Base-by-base conservation (phyloP, 2,329 filamentous ascomycete genomes). In the Colletotrichum nymphaeae region DNA sequence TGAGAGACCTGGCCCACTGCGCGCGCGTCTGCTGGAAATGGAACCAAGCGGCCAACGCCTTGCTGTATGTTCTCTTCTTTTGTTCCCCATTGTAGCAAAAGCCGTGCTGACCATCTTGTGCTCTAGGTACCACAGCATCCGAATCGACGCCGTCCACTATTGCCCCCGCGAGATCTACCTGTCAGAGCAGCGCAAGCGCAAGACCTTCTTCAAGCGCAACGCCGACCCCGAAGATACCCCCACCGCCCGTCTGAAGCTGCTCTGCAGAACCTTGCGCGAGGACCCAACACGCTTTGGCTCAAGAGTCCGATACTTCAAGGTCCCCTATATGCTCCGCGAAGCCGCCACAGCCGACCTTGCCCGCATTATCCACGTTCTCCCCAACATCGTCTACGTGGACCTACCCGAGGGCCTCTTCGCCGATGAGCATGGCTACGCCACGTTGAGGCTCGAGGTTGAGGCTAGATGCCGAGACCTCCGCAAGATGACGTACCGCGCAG, bases 281-380 rank as follows among this genome's bases (percentile, higher is more conserved):
- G 93, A 95, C 74, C 89, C 91, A 26, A 90, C 88, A 9, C 85
- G 88, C 30, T 85, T 97, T 58, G 95, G 93, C 42, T 86, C 89
- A 68, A 86, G 91, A 55, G 94, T 98, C 5, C 85, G 92, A 79
- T 95, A 93, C 78, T 87, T 98, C 78, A 97, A 98, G 86, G 92
- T 95, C 72, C 95, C 96, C 7, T 98, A 98, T 83, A 98, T 98
- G 96, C 93, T 96, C 67, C 92, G 96, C 71, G 95, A 98, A 84
- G 94, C 94, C 1, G 93, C 90, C 80, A 95, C 97, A 81, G 89
- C 93, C 67, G 94, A 96, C 75, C 89, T 98, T 62, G 95, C 96
- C 11, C 91, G 95, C 63, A 94, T 94, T 30, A 93, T 98, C 60
- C 94, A 95, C 49, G 93, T 95, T 28, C 88, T 96, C 56, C 94